Conservation (phyloP, 139 green algal genomes). For the Closterium sp. region DNA sequence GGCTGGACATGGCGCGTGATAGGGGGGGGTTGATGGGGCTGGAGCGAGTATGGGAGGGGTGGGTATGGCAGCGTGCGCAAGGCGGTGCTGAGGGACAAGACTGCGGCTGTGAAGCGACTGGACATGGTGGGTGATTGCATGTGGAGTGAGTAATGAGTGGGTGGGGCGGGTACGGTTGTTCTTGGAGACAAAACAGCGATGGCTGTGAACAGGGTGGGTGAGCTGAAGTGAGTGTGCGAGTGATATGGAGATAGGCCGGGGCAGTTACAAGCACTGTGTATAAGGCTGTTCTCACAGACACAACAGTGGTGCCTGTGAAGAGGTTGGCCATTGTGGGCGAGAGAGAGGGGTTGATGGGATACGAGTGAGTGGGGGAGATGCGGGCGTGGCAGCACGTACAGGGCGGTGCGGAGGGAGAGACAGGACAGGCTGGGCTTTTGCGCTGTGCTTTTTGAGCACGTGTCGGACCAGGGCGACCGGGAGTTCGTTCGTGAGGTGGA, state of each 20-base stretch:
- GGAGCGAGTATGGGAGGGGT: not conserved
- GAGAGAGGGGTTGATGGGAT: too few relatives aligned
- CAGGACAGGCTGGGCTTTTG: too few relatives aligned
- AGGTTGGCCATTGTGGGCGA: too few relatives aligned
- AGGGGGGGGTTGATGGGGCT: not conserved
- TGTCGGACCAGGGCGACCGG: not conserved
- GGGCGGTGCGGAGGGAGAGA: too few relatives aligned
- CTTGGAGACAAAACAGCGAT: too few relatives aligned
- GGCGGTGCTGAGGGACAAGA: not conserved
- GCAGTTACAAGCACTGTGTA: not conserved
- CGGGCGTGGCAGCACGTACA: too few relatives aligned
- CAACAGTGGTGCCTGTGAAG: not conserved
- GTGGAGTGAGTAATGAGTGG: not conserved
- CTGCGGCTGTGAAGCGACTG: not conserved
- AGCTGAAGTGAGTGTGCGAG: too few relatives aligned
- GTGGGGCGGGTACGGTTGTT: too few relatives aligned
- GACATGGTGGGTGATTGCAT: not conserved
- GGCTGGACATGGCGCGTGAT: not conserved
- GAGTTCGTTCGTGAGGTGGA: constrained; percentile 24
- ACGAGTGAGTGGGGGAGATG: too few relatives aligned
- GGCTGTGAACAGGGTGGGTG: too few relatives aligned
- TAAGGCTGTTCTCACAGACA: not conserved
- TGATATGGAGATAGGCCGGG: not conserved
- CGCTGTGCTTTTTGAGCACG: too few relatives aligned
- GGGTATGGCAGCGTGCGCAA: not conserved